Evolutionary conservation across 1,139 yeast genomes (phyloP), one percentile per base, ranked within the genome.

Genomic region (Nakaseomyces glabratus): DNA sequence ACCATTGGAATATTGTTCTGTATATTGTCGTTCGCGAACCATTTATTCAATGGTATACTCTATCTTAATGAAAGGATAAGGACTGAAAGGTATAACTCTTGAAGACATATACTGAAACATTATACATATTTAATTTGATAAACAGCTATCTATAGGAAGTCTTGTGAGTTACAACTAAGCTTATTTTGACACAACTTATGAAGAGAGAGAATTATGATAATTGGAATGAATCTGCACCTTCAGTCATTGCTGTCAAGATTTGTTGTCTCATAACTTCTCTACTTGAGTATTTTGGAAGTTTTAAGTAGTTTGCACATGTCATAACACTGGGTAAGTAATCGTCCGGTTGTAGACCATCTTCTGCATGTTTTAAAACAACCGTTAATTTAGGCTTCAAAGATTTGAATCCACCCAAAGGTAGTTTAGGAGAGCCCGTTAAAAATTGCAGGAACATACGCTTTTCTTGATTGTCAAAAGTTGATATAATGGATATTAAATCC

Each of bases 301-400:
- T 90, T 45, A 90, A 68, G 53, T 90, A 90, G 56, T 90, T 90
- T 4, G 94, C 97, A 64, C 98, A 90, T 0, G 98, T 90, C 98
- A 90, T 90, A 3, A 90, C 98, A 61, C 95, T 85, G 2, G 98
- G 98, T 40, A 90, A 65, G 50, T 81, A 86, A 44, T 79, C 88
- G 57, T 90, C 95, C n/a, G 85, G 73, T 13, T 63, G 59, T 33
- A 71, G 55, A 1, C 73, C 75, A 38, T 68, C 76, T 41, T 88
- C 95, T 7, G 81, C 71, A 36, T 71, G 76, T 49, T 85, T 85
- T 45, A 86, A 64, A 2, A 90, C 98, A 29, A 90, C 90, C 0
- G 97, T 90, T 36, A 90, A 69, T 35, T 73, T 80, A 0, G 98
- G 98, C 33, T 72, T 68, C 38, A 90, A 64, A 1, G 84, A 71